These are phyloP conservation scores for Colletotrichum eleusines DNA, from an alignment of 2,329 filamentous ascomycete genomes.

Conservation along the genomic window DNA sequence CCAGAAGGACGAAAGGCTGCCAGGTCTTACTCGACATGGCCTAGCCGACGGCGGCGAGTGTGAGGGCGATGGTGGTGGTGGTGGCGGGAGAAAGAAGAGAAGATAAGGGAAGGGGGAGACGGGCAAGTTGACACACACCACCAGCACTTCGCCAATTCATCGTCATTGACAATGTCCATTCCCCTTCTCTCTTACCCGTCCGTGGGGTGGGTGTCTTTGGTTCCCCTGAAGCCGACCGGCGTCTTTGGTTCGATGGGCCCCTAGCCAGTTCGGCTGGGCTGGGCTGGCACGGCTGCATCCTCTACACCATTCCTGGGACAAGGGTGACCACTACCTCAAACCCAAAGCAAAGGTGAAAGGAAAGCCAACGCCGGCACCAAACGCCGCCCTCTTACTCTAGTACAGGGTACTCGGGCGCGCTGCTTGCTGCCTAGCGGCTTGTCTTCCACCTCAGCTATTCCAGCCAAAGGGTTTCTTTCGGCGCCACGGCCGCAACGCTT, in stretches of 20 bases:
- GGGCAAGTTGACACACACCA: slow-evolving; percentile 22
- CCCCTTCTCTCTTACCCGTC: background rate
- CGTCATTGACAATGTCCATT: slow-evolving; percentile 24
- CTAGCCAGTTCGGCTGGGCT: slow-evolving; percentile 30
- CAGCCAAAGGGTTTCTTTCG: slow-evolving; percentile 33
- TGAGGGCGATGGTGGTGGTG: background rate
- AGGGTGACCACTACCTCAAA: background rate
- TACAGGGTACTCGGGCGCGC: slow-evolving; percentile 23
- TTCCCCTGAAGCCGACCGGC: slow-evolving; percentile 37
- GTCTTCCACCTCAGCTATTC: slow-evolving; percentile 37
- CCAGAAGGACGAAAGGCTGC: slow-evolving; percentile 1
- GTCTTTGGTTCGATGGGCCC: slow-evolving; percentile 25
- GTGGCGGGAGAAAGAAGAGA: slow-evolving; percentile 10
- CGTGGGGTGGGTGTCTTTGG: slow-evolving; percentile 11
- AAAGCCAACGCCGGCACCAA: slow-evolving; percentile 7
- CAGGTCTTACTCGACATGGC: slow-evolving; percentile 24
- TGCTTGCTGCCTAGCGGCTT: slow-evolving; percentile 33
- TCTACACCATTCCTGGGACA: slow-evolving; percentile 3
- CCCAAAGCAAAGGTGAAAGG: slow-evolving; percentile 2
- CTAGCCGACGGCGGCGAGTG: slow-evolving; percentile 17
- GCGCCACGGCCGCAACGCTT: slow-evolving; percentile 27
- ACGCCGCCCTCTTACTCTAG: slow-evolving; percentile 2
- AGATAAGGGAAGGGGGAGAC: background rate
- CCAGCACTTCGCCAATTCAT: slow-evolving; percentile 36
- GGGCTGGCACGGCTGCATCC: slow-evolving; percentile 16